A percentile compares a stretch with the other conserved stretches of the same genome.
phyloP scores from a whole-genome alignment of 805 yeast species.

The Candida oleophila region DNA sequence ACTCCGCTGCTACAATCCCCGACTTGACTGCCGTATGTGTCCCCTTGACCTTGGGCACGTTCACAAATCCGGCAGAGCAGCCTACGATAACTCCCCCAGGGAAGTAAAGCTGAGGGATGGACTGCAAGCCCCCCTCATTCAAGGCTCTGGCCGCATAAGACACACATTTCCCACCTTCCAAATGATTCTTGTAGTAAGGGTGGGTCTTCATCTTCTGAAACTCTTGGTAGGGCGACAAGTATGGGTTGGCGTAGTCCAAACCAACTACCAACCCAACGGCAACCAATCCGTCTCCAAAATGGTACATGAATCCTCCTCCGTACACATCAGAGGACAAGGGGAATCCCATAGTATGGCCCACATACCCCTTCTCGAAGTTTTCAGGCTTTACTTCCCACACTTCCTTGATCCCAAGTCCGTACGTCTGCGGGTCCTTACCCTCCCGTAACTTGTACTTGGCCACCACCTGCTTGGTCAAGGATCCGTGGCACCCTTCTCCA shows the following conservation, averaged over 20 bases:
- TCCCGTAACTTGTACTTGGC: slow-evolving; percentile 66
- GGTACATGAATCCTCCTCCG: slow-evolving; percentile 98
- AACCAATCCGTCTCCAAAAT: slow-evolving; percentile 90
- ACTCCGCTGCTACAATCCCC: slow-evolving; percentile 93
- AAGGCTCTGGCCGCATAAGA: slow-evolving; percentile 95
- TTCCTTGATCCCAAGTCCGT: slow-evolving; percentile 94
- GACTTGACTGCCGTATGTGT: slow-evolving; percentile 97
- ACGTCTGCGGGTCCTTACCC: slow-evolving; percentile 74
- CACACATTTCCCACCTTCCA: slow-evolving; percentile 88
- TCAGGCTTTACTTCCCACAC: slow-evolving; percentile 93
- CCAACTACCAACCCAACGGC: slow-evolving; percentile 95
- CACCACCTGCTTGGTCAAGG: slow-evolving; percentile 76
- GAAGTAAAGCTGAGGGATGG: slow-evolving; percentile 85
- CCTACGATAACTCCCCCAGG: slow-evolving; percentile 98
- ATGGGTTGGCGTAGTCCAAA: slow-evolving; percentile 91
- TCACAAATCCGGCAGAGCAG: slow-evolving; percentile 94
- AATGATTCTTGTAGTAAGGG: slow-evolving; percentile 71
- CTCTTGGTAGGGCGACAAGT: slow-evolving; percentile 92
- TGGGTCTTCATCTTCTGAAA: slow-evolving; percentile 93
- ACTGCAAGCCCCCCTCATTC: slow-evolving; percentile 95
- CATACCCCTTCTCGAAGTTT: slow-evolving; percentile 76
- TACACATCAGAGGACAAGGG: slow-evolving; percentile 75
- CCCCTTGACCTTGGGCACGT: slow-evolving; percentile 97
- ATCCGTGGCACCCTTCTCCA: slow-evolving; percentile 99
- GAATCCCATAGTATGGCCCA: slow-evolving; percentile 85